These are phyloP conservation scores for Citeromyces siamensis DNA, from an alignment of 1,139 yeast genomes.

Conservation along the genomic window DNA sequence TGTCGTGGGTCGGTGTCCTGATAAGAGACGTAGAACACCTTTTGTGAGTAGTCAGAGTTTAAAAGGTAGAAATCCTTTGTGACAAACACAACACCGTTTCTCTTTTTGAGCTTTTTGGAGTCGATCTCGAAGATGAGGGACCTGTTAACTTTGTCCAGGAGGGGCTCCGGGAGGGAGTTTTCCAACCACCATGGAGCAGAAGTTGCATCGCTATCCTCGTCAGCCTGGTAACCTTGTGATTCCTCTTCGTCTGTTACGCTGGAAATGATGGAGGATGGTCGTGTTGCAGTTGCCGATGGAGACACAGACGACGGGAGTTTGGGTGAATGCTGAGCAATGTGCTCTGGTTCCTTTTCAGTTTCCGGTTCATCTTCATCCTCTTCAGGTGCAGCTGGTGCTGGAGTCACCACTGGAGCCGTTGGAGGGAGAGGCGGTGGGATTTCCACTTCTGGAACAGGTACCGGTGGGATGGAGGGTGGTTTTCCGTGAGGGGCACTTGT, in stretches of 20 bases:
- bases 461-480: slow-evolving; percentile 11
- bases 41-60: slow-evolving; percentile 63
- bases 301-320: slow-evolving; percentile 9
- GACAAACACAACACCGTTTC: slow-evolving; percentile 38
- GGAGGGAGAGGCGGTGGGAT: slow-evolving; percentile 11
- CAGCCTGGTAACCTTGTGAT: slow-evolving; percentile 1
- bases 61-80: slow-evolving; percentile 63
- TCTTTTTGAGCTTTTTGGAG: slow-evolving; percentile 36
- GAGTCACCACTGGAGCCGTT: slow-evolving; percentile 11
- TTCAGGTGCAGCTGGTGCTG: slow-evolving; percentile 10
- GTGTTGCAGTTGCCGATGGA: slow-evolving; percentile 10
- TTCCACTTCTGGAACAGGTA: slow-evolving; percentile 11
- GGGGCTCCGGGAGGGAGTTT: slow-evolving; percentile 44
- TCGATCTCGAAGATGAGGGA: slow-evolving; percentile 59
- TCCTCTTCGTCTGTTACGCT: not conserved
- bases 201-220: slow-evolving; percentile 19
- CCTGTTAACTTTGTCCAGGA: slow-evolving; percentile 29
- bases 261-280: slow-evolving; percentile 26
- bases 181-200: slow-evolving; percentile 53
- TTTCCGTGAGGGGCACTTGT: slow-evolving; percentile 10
- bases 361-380: slow-evolving; percentile 1
- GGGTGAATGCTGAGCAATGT: slow-evolving; percentile 10
- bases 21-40: slow-evolving; percentile 41
- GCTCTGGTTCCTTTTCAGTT: slow-evolving; percentile 5
- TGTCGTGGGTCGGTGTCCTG: slow-evolving; percentile 42